Evolutionary conservation across 2,329 filamentous ascomycete genomes (phyloP), one percentile per base, ranked within the genome.

Genomic region (Endoconidiophora polonica): DNA sequence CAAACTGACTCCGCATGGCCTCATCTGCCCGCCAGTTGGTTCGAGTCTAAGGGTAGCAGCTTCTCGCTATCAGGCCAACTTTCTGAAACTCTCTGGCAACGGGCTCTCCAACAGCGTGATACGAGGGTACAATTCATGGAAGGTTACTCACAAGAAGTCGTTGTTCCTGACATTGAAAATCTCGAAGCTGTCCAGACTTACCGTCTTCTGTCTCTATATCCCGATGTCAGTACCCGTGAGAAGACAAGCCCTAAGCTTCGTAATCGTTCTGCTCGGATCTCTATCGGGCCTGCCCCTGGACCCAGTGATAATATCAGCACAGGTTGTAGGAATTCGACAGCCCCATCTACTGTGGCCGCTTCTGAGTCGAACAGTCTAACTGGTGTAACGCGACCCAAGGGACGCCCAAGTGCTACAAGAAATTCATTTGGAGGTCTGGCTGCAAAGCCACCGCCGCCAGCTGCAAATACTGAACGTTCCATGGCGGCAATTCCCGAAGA

Each of bases 101-200:
- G 48, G 12, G 48, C 52, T 5, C 48, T 53, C 23, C 43, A 38
- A 16, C 38, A 53, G 16, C 22, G 29, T 9, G 29, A 33, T 9
- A 33, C 12, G 29, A 33, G 29, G 12, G 29, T 33, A 9, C 29
- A 33, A 33, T 33, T 33, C 29, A 12, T 33, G 29, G 29, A 33
- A 12, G 12, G 9, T 33, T 2, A 33, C 12, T 7, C 7, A 33
- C 29, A 10, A 12, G 29, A 33, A 4, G 16, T 29, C 2, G 45
- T 45, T 12, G 50, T 46, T 4, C 52, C 52, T 16, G 40, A 48
- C 6, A 50, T 53, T 33, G 44, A 46, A 4, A 50, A 53, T 14
- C 43, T 53, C 12, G 52, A 53, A 41, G 52, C 52, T 3, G 48
- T 53, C 6, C 52, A 53, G 33, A 50, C 45, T 26, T 53, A 53